phyloP scores from a whole-genome alignment of 192 early-diverging fungal species.

The Ambispora gerdemannii region DNA sequence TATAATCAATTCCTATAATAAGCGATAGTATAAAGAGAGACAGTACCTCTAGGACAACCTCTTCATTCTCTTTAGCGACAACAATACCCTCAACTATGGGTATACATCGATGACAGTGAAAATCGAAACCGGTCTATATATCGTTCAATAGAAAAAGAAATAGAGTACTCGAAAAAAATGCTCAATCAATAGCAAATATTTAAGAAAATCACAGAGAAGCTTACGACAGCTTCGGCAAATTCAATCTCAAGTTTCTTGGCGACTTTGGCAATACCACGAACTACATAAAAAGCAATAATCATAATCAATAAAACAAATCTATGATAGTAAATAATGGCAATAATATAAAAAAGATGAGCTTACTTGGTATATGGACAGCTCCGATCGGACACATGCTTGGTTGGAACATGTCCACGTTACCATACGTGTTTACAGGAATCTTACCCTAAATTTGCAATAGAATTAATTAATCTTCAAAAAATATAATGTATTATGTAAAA shows the following conservation, averaged over 20 bases:
- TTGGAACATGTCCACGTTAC: conserved; percentile 82
- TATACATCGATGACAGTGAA: conserved; percentile 51
- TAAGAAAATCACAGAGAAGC: conserved; percentile 35
- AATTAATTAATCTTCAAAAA: not conserved
- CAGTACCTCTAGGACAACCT: conserved; percentile 56
- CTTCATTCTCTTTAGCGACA: conserved; percentile 56
- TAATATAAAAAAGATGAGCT: conserved; percentile 5
- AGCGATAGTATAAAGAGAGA: not conserved
- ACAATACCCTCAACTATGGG: conserved; percentile 71
- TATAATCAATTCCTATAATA: conserved; percentile 14
- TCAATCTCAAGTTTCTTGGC: conserved; percentile 77
- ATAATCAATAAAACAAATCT: conserved; percentile 12
- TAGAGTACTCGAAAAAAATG: conserved; percentile 5
- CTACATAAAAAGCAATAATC: no score
- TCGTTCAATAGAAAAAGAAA: conserved; percentile 26
- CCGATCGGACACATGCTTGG: conserved; percentile 81
- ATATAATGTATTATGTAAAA: not conserved
- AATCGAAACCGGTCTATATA: conserved; percentile 79
- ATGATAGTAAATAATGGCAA: not conserved
- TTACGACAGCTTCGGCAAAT: conserved; percentile 78
- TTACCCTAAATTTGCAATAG: conserved; percentile 55
- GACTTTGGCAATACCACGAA: conserved; percentile 56
- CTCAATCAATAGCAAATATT: not conserved
- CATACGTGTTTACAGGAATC: conserved; percentile 79
- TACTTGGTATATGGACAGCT: conserved; percentile 66